A percentile compares a stretch with the other conserved stretches of the same genome.
Evolutionary conservation across 176 grass and related monocot species (phyloP).

Genomic region (Ananas comosus): DNA sequence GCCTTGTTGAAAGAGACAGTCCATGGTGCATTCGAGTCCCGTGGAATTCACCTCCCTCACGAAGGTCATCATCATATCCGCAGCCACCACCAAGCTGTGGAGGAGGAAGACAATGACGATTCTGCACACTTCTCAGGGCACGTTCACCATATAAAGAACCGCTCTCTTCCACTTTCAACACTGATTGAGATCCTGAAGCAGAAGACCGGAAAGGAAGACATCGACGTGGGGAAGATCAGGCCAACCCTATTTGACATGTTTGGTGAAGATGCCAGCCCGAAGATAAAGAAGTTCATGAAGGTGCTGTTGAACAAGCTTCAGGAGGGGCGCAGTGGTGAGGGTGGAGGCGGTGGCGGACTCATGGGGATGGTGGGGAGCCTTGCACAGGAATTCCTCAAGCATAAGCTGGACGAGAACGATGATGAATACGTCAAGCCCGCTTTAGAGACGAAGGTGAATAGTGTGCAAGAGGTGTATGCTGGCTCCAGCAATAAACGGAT

Average conservation of each 20-base stretch:
- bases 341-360: constrained; percentile 17
- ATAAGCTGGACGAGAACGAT: constrained; percentile 45
- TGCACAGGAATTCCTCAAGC: constrained; percentile 64
- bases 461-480: constrained; percentile 58
- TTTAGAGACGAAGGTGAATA: constrained; percentile 35
- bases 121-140: too few species aligned
- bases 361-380: constrained; percentile 42
- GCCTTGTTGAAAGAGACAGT: constrained; percentile 70
- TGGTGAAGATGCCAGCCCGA: constrained; percentile 76
- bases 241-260: constrained; percentile 69
- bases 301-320: constrained; percentile 43
- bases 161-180: constrained; percentile 44
- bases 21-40: constrained; percentile 38
- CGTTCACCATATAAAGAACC: not conserved
- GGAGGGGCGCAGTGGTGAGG: constrained; percentile 23
- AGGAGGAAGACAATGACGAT: constrained; percentile 8
- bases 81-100: constrained; percentile 21
- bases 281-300: constrained; percentile 92
- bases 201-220: constrained; percentile 63
- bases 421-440: constrained; percentile 61
- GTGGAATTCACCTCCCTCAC: constrained; percentile 48
- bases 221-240: constrained; percentile 68
- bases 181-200: constrained; percentile 65
- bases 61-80: constrained; percentile 24
- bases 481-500: constrained; percentile 33